Conservation (phyloP, 2,329 filamentous ascomycete genomes). For the Cordyceps fumosorosea region DNA sequence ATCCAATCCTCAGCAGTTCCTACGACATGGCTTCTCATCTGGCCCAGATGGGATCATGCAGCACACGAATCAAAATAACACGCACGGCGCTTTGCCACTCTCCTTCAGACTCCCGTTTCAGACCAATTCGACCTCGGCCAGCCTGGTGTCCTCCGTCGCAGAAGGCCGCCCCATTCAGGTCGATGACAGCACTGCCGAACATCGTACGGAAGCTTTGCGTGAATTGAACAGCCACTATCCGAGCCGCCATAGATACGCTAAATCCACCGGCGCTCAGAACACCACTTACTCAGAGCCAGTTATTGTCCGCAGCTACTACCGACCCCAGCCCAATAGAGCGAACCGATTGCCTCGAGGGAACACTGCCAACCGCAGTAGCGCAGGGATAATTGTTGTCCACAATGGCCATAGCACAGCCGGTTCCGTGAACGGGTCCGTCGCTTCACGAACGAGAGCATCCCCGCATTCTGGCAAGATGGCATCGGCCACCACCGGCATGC, state of each 20-base stretch:
- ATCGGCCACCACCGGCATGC: slow-evolving; percentile 33
- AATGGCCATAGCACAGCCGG: slow-evolving; percentile 4
- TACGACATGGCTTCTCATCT: neutral
- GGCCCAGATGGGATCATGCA: neutral
- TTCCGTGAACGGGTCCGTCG: slow-evolving; percentile 19
- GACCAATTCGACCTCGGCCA: slow-evolving; percentile 45
- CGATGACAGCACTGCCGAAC: slow-evolving; percentile 47
- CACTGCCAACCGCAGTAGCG: slow-evolving; percentile 22
- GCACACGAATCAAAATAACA: neutral
- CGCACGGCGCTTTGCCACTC: slow-evolving; percentile 34
- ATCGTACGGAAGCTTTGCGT: slow-evolving; percentile 53
- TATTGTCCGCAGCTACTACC: slow-evolving; percentile 57
- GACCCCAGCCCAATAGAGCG: slow-evolving; percentile 28
- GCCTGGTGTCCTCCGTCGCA: slow-evolving; percentile 47
- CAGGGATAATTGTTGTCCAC: slow-evolving; percentile 21
- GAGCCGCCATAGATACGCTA: slow-evolving; percentile 49
- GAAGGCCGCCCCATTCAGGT: slow-evolving; percentile 50
- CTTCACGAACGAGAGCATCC: slow-evolving; percentile 23
- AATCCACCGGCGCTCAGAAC: slow-evolving; percentile 48
- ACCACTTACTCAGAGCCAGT: slow-evolving; percentile 60
- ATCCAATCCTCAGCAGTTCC: neutral
- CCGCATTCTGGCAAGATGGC: slow-evolving; percentile 27
- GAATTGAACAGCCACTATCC: slow-evolving; percentile 54
- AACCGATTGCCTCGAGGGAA: slow-evolving; percentile 20
- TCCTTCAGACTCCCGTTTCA: slow-evolving; percentile 43